These are phyloP conservation scores for Cladophialophora chaetospira DNA, from an alignment of 2,329 filamentous ascomycete species.

Conservation along the genomic window DNA sequence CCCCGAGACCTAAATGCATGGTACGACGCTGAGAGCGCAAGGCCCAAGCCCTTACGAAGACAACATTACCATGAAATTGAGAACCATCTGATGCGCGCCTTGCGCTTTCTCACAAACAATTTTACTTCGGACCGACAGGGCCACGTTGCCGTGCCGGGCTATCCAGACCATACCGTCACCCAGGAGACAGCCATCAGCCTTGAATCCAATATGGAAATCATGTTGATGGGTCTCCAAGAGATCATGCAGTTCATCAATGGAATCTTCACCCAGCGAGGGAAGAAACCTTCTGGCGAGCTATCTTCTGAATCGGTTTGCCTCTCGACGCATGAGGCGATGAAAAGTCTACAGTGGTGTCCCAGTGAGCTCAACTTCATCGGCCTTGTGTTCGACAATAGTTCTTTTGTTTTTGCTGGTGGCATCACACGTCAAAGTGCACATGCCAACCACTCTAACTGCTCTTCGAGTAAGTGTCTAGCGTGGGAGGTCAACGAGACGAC, in stretches of 20 bases:
- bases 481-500: background rate
- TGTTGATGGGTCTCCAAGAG: background rate
- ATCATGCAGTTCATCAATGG: background rate
- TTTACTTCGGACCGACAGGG: conserved; percentile 1
- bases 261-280: background rate
- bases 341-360: conserved; percentile 6
- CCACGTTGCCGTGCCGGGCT: background rate
- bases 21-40: background rate
- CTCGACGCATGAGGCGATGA: background rate
- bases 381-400: conserved; percentile 1
- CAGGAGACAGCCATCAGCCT: background rate
- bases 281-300: background rate
- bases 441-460: background rate
- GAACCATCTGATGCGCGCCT: conserved; percentile 6
- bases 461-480: background rate
- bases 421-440: background rate
- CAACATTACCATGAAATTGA: conserved; percentile 6
- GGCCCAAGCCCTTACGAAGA: background rate
- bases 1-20: background rate
- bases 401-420: conserved; percentile 2
- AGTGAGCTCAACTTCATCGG: conserved; percentile 5
- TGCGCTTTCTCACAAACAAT: conserved; percentile 13
- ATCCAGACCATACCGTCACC: background rate
- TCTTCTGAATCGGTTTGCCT: background rate
- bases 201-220: conserved; percentile 2